Base-by-base conservation (phyloP, 176 grass and related monocot species). In the Zizania latifolia region DNA sequence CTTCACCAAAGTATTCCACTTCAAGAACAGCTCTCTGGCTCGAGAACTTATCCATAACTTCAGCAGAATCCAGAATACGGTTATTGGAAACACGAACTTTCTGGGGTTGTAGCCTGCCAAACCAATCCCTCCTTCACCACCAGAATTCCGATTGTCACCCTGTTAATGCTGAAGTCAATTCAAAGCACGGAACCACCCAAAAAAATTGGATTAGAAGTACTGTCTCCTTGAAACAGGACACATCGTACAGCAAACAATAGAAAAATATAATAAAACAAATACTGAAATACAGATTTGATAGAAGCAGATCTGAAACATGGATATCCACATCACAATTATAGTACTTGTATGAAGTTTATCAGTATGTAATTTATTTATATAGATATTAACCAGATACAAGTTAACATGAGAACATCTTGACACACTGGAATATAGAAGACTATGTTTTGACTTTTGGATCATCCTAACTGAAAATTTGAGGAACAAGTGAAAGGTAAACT, bases 111-210 rank as follows among this genome's bases (percentile, higher is more conserved):
- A 84, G 75, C 27, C 83, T 44, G 26, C 79, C 80, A 61, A 89
- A 62, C 6, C 83, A 80, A 86, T 65, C 71, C 86, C 86, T 84
- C 90, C 86, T 79, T 86, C 90, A 80, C 71, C 79, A n/a, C 80
- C 73, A 38, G 75, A 80, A 62, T 74, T 88, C 34, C 76, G 72
- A 72, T 81, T 89, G 71, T 89, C 86, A 83, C 65, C 80, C 46
- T 89, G 86, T 44, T 92, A 85, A 74, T 86, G 90, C 75, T 92
- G 82, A 43, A 89, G 85, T 28, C 90, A 79, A 79, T 92, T 75
- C 74, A 92, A 68, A 45, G 83, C 90, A 39, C 83, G 83, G n/a
- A 83, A 84, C 37, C 86, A 58, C 40, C 90, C 83, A 39, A 93
- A 92, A 27, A 80, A 71, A 7, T 80, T 89, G 15, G 79, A 89